Percentiles rank a stretch among this genome's conserved stretches.
phyloP scores from a whole-genome alignment of 768 basidiomycete species.

The Termitomyces sp. region DNA sequence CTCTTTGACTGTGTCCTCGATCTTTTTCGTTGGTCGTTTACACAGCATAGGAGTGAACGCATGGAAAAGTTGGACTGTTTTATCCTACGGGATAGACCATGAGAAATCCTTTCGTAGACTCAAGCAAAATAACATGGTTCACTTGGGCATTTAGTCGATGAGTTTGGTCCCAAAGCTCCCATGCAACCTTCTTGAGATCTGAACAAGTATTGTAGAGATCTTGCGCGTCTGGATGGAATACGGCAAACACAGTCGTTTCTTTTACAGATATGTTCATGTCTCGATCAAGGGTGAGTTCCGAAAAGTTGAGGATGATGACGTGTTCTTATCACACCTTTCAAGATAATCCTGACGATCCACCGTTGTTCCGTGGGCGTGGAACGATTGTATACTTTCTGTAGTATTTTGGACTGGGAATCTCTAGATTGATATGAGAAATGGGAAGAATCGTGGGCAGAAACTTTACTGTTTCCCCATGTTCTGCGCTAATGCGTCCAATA shows the following conservation, averaged over 20 bases:
- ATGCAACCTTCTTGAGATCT: slow-evolving; percentile 89
- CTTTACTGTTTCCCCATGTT: slow-evolving; percentile 71
- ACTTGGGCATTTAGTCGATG: slow-evolving; percentile 61
- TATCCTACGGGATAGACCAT: slow-evolving; percentile 48
- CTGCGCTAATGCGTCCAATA: slow-evolving; percentile 73
- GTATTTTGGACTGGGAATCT: slow-evolving; percentile 65
- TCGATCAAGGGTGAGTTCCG: slow-evolving; percentile 20
- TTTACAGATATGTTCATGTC: slow-evolving; percentile 92
- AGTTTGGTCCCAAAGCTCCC: slow-evolving; percentile 77
- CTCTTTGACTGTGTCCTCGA: slow-evolving; percentile 79
- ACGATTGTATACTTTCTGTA: slow-evolving; percentile 73
- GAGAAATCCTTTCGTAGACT: not conserved
- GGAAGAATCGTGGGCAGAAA: not conserved
- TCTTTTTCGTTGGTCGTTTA: slow-evolving; percentile 75
- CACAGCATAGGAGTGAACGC: slow-evolving; percentile 95
- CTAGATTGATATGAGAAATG: slow-evolving; percentile 33
- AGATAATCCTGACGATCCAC: slow-evolving; percentile 94
- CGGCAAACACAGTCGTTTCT: slow-evolving; percentile 86
- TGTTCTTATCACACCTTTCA: slow-evolving; percentile 61
- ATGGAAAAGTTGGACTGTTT: slow-evolving; percentile 74
- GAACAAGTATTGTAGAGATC: slow-evolving; percentile 96
- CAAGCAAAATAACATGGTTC: not conserved
- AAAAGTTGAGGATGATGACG: not conserved
- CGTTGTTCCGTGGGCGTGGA: slow-evolving; percentile 84
- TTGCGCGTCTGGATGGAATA: slow-evolving; percentile 92